Evolutionary conservation across 805 yeast species (phyloP), one percentile per base, ranked within the genome.

Genomic region (Pichia ethanolica): DNA sequence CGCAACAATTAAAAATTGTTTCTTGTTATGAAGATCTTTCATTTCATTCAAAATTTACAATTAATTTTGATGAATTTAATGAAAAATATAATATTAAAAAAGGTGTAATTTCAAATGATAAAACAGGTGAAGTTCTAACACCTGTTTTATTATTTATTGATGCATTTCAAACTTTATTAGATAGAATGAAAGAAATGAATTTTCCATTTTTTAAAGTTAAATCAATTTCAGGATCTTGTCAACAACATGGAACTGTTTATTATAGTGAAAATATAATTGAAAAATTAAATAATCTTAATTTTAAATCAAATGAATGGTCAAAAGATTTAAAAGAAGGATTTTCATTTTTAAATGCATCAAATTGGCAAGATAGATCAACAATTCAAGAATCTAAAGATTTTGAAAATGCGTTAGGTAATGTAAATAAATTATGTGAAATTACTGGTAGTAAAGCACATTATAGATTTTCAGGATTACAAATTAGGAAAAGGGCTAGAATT

Each of bases 361-460:
- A 90, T 62, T 89, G 97, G 97, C 97, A 89, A 66, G 97, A 89
- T 61, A 95, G 88, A 61, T 83, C 93, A 27, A 89, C 97, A 0
- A 83, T 79, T 5, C 66, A 71, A 25, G 95, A 89, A 62, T 72
- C 86, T 49, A 60, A 69, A 32, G 73, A 64, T 35, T 82, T 88
- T 58, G 93, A 87, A 59, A 62, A 63, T 1, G 70, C 70, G 1
- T 76, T 76, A 10, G 89, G 86, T 4, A 93, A 90, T 32, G 68
- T 75, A 11, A 71, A 70, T 33, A 58, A 68, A 6, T 68, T 89
- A 60, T 89, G 95, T 7, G 58, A 70, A 36, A 65, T 83, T 27
- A 84, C 96, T 0, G 97, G 97, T 1, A 86, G 95, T 4, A 78
- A 83, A 58, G 95, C 95, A 2, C 96, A 89, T 66, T 85, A 84